A percentile compares a stretch with the other conserved stretches of the same genome.
Conservation (phyloP, 1,284 basidiomycete genomes). For the Rhodotorula glutinis region DNA sequence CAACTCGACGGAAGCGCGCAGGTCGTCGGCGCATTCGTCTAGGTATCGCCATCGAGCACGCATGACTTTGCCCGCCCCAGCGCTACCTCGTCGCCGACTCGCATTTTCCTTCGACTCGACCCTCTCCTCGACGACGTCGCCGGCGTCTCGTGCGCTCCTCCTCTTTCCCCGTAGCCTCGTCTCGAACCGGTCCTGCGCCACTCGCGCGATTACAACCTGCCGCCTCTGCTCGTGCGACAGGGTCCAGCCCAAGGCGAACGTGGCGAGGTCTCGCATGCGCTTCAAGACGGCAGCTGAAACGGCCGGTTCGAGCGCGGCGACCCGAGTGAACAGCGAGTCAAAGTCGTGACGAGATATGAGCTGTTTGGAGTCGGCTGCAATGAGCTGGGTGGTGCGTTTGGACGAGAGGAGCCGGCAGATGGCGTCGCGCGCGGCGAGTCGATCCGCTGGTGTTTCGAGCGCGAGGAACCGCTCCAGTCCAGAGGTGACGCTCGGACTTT, state of each 20-base stretch:
- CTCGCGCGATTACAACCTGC: background rate
- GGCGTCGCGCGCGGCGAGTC: slow-evolving; percentile 3
- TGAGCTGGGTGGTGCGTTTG: background rate
- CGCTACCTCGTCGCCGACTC: too few relatives aligned
- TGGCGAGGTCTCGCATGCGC: slow-evolving; percentile 1
- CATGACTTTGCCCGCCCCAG: background rate
- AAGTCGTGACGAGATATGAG: slow-evolving; percentile 2
- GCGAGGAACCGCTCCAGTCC: background rate
- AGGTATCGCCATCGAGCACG: slow-evolving; percentile 4
- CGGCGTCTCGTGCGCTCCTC: background rate
- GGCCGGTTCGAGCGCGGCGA: background rate
- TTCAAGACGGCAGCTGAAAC: slow-evolving; percentile 7
- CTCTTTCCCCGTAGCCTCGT: background rate
- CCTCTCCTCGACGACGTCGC: background rate
- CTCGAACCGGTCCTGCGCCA: background rate
- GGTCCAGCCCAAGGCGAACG: background rate
- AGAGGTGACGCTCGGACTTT: too few relatives aligned
- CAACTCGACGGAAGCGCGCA: background rate
- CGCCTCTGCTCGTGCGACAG: slow-evolving; percentile 7
- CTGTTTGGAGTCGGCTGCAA: background rate
- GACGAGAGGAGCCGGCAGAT: slow-evolving; percentile 2
- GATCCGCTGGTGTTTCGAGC: background rate
- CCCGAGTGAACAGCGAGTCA: slow-evolving; percentile 9
- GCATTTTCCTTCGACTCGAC: background rate
- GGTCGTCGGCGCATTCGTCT: slow-evolving; percentile 20